A percentile compares a stretch with the other conserved stretches of the same genome.
Conservation (phyloP, 306 rosid species). For the Alnus glutinosa region DNA sequence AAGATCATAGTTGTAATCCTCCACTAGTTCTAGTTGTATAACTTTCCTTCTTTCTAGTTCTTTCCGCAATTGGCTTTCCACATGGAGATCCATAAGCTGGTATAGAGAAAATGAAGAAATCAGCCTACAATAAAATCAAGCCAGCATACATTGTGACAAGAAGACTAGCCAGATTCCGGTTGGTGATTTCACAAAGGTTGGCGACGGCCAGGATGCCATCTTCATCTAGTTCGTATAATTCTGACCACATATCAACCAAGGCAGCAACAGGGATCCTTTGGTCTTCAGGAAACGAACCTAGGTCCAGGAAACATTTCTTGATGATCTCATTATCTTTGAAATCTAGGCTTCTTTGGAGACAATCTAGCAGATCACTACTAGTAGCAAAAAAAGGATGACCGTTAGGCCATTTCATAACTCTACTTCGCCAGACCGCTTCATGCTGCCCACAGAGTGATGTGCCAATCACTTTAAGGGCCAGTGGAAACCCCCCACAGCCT, state of each 20-base stretch:
- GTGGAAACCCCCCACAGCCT: slow-evolving; percentile 54
- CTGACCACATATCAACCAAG: slow-evolving; percentile 61
- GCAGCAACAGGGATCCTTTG: slow-evolving; percentile 47
- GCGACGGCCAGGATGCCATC: slow-evolving; percentile 33
- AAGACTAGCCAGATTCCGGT: slow-evolving; percentile 38
- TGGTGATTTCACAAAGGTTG: slow-evolving; percentile 30
- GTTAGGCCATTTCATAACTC: slow-evolving; percentile 30
- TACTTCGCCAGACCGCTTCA: slow-evolving; percentile 39
- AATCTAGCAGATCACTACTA: slow-evolving; percentile 31
- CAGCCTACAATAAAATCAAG: neutral
- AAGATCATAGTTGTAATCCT: neutral
- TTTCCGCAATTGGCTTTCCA: too few species aligned
- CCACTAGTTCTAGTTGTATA: neutral
- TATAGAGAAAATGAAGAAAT: neutral
- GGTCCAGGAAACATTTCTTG: slow-evolving; percentile 74
- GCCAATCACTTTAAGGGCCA: slow-evolving; percentile 50
- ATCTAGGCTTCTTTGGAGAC: slow-evolving; percentile 48
- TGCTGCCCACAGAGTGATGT: slow-evolving; percentile 41
- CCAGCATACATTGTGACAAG: slow-evolving; percentile 56
- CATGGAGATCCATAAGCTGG: too few species aligned
- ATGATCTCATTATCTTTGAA: slow-evolving; percentile 35
- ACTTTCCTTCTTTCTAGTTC: neutral
- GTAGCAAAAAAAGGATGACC: slow-evolving; percentile 47
- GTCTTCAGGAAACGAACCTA: slow-evolving; percentile 67
- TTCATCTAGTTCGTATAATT: slow-evolving; percentile 45